A percentile compares a stretch with the other conserved stretches of the same genome.
Evolutionary conservation across 495 filamentous ascomycete genomes (phyloP).

Genomic region (Hypoxylon fuscum): DNA sequence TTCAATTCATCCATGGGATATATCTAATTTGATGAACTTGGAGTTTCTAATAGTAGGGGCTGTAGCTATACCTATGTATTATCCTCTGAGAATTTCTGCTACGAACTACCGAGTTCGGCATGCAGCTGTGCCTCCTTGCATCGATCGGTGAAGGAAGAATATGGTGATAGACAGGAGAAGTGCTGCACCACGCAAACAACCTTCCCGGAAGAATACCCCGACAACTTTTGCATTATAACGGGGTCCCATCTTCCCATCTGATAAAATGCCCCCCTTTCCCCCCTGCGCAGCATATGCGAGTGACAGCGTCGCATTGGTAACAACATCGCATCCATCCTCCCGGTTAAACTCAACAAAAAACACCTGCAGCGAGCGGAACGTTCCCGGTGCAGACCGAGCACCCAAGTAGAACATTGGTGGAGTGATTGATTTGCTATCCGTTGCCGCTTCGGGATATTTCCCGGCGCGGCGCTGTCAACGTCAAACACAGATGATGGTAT

Average conservation of each 20-base stretch:
- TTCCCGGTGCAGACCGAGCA: no score
- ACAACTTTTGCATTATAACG: background rate
- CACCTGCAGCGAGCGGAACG: no score
- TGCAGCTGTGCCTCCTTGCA: no score
- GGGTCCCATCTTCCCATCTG: no score
- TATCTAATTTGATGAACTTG: background rate
- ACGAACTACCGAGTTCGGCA: no score
- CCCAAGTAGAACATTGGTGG: background rate
- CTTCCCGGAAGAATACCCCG: no score
- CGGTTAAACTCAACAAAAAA: constrained; percentile 38
- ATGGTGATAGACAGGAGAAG: no score
- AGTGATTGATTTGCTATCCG: constrained; percentile 4
- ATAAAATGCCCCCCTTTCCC: background rate
- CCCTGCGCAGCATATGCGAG: background rate
- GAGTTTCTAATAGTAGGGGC: no score
- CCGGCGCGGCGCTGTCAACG: constrained; percentile 7
- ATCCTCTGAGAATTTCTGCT: no score
- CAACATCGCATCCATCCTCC: constrained; percentile 21
- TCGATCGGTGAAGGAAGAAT: no score
- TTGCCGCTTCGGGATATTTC: constrained; percentile 15
- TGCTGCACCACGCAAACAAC: no score
- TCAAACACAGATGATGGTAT: constrained; percentile 6
- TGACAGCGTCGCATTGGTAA: constrained; percentile 10
- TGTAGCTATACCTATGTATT: no score
- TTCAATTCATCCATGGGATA: background rate